Conservation (phyloP, 371 early-diverging fungal genomes). For the Mycotypha africana region DNA sequence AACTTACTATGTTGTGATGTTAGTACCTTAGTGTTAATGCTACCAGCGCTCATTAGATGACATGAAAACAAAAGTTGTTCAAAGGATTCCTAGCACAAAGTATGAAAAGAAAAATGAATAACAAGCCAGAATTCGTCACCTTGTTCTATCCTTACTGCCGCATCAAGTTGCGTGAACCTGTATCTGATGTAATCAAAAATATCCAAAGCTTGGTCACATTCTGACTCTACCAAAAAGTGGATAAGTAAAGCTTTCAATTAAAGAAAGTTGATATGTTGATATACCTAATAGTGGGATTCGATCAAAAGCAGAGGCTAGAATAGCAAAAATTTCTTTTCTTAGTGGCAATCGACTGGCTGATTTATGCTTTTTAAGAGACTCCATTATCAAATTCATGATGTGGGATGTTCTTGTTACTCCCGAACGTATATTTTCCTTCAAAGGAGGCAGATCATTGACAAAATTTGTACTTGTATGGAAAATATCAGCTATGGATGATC, state of each 20-base stretch:
- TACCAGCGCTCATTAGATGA: slow-evolving; percentile 22
- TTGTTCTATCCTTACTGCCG: slow-evolving; percentile 20
- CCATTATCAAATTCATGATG: slow-evolving; percentile 18
- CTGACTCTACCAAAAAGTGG: slow-evolving; percentile 16
- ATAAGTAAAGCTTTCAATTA: not conserved
- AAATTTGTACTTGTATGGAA: not conserved
- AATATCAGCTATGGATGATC: slow-evolving; percentile 3
- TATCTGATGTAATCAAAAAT: slow-evolving; percentile 41
- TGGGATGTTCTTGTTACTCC: slow-evolving; percentile 11
- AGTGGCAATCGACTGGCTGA: slow-evolving; percentile 33
- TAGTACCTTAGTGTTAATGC: slow-evolving; percentile 27
- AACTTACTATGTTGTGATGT: not conserved
- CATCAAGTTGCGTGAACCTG: slow-evolving; percentile 26
- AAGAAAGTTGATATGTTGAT: not conserved
- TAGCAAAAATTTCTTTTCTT: slow-evolving; percentile 25
- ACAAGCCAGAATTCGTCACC: not conserved
- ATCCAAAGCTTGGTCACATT: slow-evolving; percentile 41
- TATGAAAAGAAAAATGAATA: not conserved
- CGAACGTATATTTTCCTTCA: not conserved
- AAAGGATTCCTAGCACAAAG: slow-evolving; percentile 36
- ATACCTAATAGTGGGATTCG: slow-evolving; percentile 23
- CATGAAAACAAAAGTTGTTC: slow-evolving; percentile 38
- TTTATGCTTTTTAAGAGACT: slow-evolving; percentile 28
- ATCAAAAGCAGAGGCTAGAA: slow-evolving; percentile 32
- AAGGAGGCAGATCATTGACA: not conserved